phyloP scores from a whole-genome alignment of 768 basidiomycete species.

The Trichaptum fuscoviolaceum region DNA sequence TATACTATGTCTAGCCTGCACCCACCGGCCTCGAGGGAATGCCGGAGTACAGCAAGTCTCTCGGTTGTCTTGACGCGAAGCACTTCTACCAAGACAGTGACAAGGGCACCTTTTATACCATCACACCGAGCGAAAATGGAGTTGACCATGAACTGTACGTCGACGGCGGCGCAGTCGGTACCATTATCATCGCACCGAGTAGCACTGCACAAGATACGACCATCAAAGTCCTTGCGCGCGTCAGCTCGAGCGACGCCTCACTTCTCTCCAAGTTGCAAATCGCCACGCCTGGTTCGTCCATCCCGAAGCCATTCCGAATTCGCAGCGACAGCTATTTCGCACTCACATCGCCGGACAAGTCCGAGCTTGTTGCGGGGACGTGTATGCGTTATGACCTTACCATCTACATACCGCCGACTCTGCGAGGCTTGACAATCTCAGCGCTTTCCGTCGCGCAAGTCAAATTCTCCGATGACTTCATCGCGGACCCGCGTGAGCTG shows the following conservation, averaged over 20 bases:
- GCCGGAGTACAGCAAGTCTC: conserved; percentile 42
- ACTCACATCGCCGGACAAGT: conserved; percentile 32
- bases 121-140: neutral
- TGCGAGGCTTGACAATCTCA: conserved; percentile 43
- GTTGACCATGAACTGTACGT: conserved; percentile 33
- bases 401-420: conserved; percentile 42
- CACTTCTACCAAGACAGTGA: neutral
- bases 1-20: conserved; percentile 31
- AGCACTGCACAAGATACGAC: conserved; percentile 35
- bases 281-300: neutral
- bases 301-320: conserved; percentile 32
- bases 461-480: conserved; percentile 40
- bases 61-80: neutral
- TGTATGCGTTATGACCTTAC: conserved; percentile 56
- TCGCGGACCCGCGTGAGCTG: conserved; percentile 27
- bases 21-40: conserved; percentile 51
- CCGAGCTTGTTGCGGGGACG: conserved; percentile 11
- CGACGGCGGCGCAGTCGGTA: conserved; percentile 44
- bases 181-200: conserved; percentile 38
- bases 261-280: neutral
- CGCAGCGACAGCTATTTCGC: conserved; percentile 37
- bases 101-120: neutral
- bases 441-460: conserved; percentile 43
- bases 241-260: neutral
- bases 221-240: conserved; percentile 33